Evolutionary conservation across 2,329 filamentous ascomycete species (phyloP).

Genomic region (Neonectria sp.): DNA sequence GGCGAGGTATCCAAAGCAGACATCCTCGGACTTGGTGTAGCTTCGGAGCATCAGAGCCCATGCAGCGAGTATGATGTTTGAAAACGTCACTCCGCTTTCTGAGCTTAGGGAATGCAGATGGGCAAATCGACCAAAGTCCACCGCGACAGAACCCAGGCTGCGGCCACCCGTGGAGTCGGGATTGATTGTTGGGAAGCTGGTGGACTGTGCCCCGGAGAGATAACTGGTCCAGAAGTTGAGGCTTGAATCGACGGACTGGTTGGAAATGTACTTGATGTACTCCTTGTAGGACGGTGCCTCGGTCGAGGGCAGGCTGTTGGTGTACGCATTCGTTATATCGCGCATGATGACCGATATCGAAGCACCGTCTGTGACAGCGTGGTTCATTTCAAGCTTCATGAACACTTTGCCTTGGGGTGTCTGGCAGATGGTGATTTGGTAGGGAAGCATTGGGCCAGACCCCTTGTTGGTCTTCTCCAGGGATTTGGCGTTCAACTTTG

Average conservation of each 20-base stretch:
- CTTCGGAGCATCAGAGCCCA: slow-evolving; percentile 67
- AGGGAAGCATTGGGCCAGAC: slow-evolving; percentile 34
- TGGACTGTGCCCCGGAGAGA: slow-evolving; percentile 13
- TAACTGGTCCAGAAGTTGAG: slow-evolving; percentile 41
- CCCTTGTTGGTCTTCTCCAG: slow-evolving; percentile 34
- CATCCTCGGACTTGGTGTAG: slow-evolving; percentile 63
- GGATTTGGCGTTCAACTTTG: slow-evolving; percentile 36
- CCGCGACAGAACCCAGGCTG: slow-evolving; percentile 3
- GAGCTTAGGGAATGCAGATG: slow-evolving; percentile 2
- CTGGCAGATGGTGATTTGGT: slow-evolving; percentile 46
- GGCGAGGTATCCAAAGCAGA: slow-evolving; percentile 62
- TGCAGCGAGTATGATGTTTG: slow-evolving; percentile 65
- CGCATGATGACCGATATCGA: slow-evolving; percentile 48
- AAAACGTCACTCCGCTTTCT: slow-evolving; percentile 59
- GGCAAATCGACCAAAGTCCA: slow-evolving; percentile 22
- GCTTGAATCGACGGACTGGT: slow-evolving; percentile 21
- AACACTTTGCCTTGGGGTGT: not conserved
- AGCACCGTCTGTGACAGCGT: slow-evolving; percentile 53
- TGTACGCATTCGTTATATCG: slow-evolving; percentile 50
- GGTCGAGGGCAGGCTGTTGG: slow-evolving; percentile 1
- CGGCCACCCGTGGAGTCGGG: not conserved
- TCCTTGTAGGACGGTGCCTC: slow-evolving; percentile 33
- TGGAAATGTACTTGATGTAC: slow-evolving; percentile 37
- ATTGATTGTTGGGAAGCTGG: slow-evolving; percentile 6
- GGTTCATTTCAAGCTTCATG: slow-evolving; percentile 52